Evolutionary conservation across 495 filamentous ascomycete genomes (phyloP).

Genomic region (Penicillium antarcticum): DNA sequence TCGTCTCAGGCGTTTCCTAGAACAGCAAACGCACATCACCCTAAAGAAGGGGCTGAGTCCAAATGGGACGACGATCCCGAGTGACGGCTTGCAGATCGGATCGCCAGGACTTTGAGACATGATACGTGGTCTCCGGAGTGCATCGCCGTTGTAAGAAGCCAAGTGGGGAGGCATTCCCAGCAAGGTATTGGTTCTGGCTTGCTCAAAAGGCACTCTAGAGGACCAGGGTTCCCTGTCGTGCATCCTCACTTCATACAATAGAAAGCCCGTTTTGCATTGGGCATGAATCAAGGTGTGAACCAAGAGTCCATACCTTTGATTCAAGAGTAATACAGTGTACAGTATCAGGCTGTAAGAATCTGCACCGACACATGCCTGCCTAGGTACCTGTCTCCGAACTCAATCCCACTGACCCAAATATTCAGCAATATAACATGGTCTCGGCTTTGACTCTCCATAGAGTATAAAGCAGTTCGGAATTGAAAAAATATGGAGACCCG

Average conservation of each 20-base stretch:
- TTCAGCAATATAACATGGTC: constrained; percentile 11
- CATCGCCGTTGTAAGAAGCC: constrained; percentile 18
- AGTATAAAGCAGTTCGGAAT: constrained; percentile 1
- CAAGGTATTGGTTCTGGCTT: not conserved
- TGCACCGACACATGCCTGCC: constrained; percentile 12
- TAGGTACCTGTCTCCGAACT: constrained; percentile 9
- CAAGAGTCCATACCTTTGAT: too few relatives aligned
- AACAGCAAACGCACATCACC: constrained; percentile 14
- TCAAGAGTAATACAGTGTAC: not conserved
- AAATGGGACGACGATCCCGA: constrained; percentile 23
- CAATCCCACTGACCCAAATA: constrained; percentile 3
- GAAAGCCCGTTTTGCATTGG: too few relatives aligned
- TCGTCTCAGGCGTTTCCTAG: constrained; percentile 10
- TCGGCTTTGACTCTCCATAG: constrained; percentile 18
- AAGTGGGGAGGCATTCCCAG: not conserved
- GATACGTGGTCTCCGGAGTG: constrained; percentile 27
- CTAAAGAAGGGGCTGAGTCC: constrained; percentile 11
- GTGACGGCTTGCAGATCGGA: constrained; percentile 40
- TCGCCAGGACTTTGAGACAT: constrained; percentile 34
- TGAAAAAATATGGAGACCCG: not conserved
- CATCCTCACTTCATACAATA: too few relatives aligned
- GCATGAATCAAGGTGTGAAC: too few relatives aligned
- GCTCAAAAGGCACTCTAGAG: not conserved
- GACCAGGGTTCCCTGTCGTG: not conserved
- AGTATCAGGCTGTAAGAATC: constrained; percentile 2